Conservation (phyloP, 805 yeast species). For the Saccharomycopsis babjevae region DNA sequence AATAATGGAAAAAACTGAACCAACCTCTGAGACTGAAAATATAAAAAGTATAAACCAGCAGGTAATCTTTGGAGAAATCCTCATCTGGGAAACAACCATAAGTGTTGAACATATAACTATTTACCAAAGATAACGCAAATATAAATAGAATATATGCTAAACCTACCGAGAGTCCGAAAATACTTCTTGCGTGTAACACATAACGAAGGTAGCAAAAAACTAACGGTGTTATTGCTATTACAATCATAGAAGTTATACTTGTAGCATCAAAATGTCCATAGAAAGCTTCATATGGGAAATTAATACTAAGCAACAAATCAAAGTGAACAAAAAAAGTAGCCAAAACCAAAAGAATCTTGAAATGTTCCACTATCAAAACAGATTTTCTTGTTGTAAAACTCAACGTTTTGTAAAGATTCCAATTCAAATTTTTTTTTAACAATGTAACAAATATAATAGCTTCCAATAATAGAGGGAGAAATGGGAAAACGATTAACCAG, state of each 20-base stretch:
- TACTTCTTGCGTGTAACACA: background rate
- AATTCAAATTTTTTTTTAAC: background rate
- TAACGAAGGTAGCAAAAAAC: background rate
- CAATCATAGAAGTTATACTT: background rate
- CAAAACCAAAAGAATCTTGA: slow-evolving; percentile 1
- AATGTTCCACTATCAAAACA: slow-evolving; percentile 1
- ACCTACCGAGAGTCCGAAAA: background rate
- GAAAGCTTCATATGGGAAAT: background rate
- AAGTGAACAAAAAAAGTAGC: slow-evolving; percentile 2
- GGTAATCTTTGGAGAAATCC: background rate
- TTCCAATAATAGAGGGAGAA: background rate
- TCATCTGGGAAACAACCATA: background rate
- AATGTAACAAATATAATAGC: background rate
- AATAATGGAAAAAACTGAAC: slow-evolving; percentile 6
- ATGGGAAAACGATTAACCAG: background rate
- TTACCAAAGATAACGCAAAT: background rate
- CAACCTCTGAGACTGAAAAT: slow-evolving; percentile 1
- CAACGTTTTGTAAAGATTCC: background rate
- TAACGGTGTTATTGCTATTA: background rate
- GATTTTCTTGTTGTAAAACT: background rate
- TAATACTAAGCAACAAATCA: slow-evolving; percentile 1
- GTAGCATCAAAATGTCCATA: background rate
- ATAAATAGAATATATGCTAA: background rate
- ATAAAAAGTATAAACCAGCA: background rate
- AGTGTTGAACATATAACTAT: background rate